Evolutionary conservation across 2,329 filamentous ascomycete species (phyloP).

Genomic region (Arthroderma sp.): DNA sequence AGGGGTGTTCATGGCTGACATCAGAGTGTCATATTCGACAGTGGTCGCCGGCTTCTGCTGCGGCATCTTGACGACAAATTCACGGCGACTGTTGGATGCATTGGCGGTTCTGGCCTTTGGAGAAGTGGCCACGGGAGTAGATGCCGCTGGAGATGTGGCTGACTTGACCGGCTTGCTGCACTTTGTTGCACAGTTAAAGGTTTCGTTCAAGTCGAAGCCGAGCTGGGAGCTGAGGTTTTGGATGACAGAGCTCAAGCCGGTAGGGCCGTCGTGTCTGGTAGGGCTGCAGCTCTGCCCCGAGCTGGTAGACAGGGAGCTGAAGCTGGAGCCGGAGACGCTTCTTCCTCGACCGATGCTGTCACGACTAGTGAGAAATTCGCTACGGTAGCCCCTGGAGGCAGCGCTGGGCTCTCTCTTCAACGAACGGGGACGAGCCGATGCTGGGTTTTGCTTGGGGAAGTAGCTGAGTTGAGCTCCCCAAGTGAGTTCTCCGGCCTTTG

Average conservation of each 20-base stretch:
- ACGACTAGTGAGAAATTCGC: neutral
- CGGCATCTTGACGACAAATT: neutral
- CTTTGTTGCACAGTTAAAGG: neutral
- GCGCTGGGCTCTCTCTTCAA: neutral
- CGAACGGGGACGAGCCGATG: neutral
- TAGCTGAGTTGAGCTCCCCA: neutral
- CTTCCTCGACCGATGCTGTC: neutral
- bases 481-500: neutral
- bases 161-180: neutral
- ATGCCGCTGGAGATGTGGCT: neutral
- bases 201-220: conserved; percentile 1
- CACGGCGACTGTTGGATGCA: neutral
- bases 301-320: neutral
- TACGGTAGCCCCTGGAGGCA: neutral
- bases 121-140: neutral
- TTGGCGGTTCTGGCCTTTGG: neutral
- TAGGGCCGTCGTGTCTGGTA: neutral
- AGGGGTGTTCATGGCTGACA: neutral
- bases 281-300: neutral
- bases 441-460: neutral
- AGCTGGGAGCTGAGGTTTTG: neutral
- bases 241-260: neutral
- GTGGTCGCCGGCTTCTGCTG: neutral
- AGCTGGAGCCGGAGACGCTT: neutral
- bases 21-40: neutral